A percentile compares a stretch with the other conserved stretches of the same genome.
Evolutionary conservation across 495 filamentous ascomycete genomes (phyloP).

Genomic region (Penicillium alfredii): DNA sequence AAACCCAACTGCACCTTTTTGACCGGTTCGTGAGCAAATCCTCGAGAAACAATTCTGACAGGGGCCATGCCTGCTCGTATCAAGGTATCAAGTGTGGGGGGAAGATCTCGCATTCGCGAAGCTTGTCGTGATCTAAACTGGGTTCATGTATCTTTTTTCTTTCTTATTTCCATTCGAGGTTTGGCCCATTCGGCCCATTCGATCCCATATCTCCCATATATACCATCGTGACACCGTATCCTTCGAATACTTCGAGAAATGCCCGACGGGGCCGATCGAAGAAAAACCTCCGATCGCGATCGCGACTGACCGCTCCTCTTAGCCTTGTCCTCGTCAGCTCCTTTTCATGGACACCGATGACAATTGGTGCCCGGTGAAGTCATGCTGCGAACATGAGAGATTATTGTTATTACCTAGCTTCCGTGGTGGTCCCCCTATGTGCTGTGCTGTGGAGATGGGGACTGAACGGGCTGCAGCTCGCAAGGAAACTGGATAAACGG

Average conservation of each 20-base stretch:
- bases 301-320: constrained; percentile 25
- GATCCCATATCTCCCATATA: too few species aligned
- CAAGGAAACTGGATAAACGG: too few species aligned
- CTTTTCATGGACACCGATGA: constrained; percentile 3
- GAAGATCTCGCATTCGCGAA: too few species aligned
- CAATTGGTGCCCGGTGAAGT: constrained; percentile 7
- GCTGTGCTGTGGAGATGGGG: constrained; percentile 4
- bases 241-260: too few species aligned
- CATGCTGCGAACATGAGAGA: constrained; percentile 7
- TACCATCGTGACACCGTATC: too few species aligned
- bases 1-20: constrained; percentile 4
- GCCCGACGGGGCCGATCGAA: too few species aligned
- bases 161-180: too few species aligned
- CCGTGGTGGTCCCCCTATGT: too few species aligned
- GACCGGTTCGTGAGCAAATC: constrained; percentile 16
- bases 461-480: too few species aligned
- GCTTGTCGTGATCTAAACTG: constrained; percentile 23
- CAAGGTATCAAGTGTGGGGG: too few species aligned
- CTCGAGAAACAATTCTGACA: constrained; percentile 4
- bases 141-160: not conserved
- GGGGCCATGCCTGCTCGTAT: constrained; percentile 21
- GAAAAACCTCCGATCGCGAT: constrained; percentile 14
- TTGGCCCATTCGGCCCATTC: too few species aligned
- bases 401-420: constrained; percentile 2
- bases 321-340: constrained; percentile 9